Conservation (phyloP, 805 yeast genomes). For the Barnettozyma sucrosica region DNA sequence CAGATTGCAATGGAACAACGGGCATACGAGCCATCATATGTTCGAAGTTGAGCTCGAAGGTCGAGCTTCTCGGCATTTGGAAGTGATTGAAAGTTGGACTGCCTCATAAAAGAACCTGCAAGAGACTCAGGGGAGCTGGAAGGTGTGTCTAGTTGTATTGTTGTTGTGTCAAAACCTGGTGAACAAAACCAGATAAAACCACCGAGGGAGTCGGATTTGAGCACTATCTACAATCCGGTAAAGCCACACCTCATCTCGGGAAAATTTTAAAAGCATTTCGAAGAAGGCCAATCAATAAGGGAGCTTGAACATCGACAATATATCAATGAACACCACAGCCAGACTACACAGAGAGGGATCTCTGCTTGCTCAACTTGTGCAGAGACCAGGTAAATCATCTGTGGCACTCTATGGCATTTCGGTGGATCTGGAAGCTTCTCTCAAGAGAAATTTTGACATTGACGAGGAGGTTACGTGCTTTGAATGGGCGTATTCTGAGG, state of each 20-base stretch:
- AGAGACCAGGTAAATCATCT: not conserved
- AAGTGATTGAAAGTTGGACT: not conserved
- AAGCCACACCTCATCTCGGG: slow-evolving; percentile 1
- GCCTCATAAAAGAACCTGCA: too few relatives aligned
- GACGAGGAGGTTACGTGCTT: slow-evolving; percentile 1
- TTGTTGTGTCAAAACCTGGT: not conserved
- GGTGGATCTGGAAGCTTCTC: not conserved
- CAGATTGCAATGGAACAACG: slow-evolving; percentile 1
- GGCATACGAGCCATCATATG: not conserved
- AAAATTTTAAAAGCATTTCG: not conserved
- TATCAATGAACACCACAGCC: not conserved
- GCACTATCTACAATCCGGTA: not conserved
- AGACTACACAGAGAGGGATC: not conserved
- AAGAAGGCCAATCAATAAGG: not conserved
- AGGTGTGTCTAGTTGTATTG: not conserved
- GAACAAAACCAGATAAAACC: not conserved
- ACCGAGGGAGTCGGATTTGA: not conserved
- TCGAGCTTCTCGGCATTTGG: slow-evolving; percentile 1
- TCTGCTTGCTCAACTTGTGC: not conserved
- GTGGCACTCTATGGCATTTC: not conserved
- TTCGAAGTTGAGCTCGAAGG: slow-evolving; percentile 1
- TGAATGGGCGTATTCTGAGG: not conserved
- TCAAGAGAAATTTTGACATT: not conserved
- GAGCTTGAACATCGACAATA: not conserved
- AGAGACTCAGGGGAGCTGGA: too few relatives aligned